phyloP scores from a whole-genome alignment of 2,329 filamentous ascomycete genomes.

The Diaporthe batatas region DNA sequence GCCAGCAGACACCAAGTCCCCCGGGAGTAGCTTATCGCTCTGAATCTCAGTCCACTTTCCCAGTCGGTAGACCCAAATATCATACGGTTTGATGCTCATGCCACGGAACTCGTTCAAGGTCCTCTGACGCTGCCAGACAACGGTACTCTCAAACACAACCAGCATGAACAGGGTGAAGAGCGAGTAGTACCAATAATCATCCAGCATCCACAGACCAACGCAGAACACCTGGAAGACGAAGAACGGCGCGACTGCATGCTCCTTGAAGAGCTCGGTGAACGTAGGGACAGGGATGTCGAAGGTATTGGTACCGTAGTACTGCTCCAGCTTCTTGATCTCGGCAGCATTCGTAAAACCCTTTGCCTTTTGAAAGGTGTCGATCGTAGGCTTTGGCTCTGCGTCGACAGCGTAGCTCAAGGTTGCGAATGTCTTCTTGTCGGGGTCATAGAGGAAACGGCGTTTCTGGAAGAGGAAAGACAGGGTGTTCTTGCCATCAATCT shows the following conservation, averaged over 20 bases:
- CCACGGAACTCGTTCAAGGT: constrained; percentile 96
- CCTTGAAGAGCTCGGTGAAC: constrained; percentile 95
- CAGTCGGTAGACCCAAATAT: constrained; percentile 89
- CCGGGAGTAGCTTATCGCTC: constrained; percentile 92
- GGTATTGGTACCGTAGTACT: constrained; percentile 95
- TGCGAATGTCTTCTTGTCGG: constrained; percentile 79
- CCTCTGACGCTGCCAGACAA: constrained; percentile 98
- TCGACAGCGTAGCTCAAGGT: constrained; percentile 89
- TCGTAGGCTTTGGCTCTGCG: constrained; percentile 81
- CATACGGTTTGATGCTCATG: constrained; percentile 99
- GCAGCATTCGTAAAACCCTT: constrained; percentile 79
- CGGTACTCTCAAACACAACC: constrained; percentile 96
- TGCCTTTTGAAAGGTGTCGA: constrained; percentile 83
- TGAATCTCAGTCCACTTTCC: constrained; percentile 89
- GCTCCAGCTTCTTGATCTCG: constrained; percentile 84
- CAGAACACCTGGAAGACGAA: constrained; percentile 99
- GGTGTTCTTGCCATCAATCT: constrained; percentile 80
- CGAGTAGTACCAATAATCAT: constrained; percentile 99
- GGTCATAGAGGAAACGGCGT: constrained; percentile 89
- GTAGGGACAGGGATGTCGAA: constrained; percentile 98
- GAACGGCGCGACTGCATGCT: constrained; percentile 98
- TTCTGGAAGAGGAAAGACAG: constrained; percentile 98
- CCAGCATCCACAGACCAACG: constrained; percentile 97
- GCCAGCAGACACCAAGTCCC: constrained; percentile 91
- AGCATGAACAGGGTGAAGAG: constrained; percentile 99